Conservation (phyloP, 768 basidiomycete genomes). For the Tulasnella calospora region DNA sequence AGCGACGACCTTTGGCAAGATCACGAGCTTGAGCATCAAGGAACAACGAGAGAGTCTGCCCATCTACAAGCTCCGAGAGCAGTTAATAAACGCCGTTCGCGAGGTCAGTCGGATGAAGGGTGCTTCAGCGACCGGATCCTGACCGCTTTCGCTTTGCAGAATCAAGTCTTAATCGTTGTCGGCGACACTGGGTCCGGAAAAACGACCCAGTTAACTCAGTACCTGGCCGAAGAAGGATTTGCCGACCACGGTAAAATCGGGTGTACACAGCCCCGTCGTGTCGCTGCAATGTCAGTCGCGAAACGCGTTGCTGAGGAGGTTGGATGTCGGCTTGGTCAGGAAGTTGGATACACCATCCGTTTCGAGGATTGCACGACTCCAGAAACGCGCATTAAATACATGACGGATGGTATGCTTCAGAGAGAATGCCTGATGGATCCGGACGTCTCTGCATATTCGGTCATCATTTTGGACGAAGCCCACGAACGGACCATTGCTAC, state of each 20-base stretch:
- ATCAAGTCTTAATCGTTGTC: slow-evolving; percentile 86
- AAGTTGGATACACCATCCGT: background rate
- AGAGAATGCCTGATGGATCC: slow-evolving; percentile 38
- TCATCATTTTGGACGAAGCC: slow-evolving; percentile 45
- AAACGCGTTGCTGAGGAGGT: slow-evolving; percentile 43
- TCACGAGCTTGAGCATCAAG: slow-evolving; percentile 82
- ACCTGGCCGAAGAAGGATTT: slow-evolving; percentile 36
- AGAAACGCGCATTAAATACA: slow-evolving; percentile 42
- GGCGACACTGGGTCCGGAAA: slow-evolving; percentile 74
- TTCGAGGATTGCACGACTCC: slow-evolving; percentile 41
- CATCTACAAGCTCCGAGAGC: slow-evolving; percentile 90
- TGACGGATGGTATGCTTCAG: slow-evolving; percentile 45
- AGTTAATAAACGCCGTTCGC: slow-evolving; percentile 80
- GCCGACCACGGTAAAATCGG: slow-evolving; percentile 41
- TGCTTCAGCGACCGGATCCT: background rate
- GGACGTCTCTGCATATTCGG: slow-evolving; percentile 40
- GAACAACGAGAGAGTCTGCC: slow-evolving; percentile 89
- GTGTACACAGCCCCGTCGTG: slow-evolving; percentile 44
- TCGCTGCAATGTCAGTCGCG: slow-evolving; percentile 45
- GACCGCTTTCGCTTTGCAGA: slow-evolving; percentile 29
- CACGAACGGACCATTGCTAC: slow-evolving; percentile 47
- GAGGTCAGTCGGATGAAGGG: slow-evolving; percentile 53
- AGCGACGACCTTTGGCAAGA: slow-evolving; percentile 91
- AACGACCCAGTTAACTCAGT: slow-evolving; percentile 17
- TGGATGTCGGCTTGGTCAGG: background rate